Base-by-base conservation (phyloP, 306 rosid genomes). In the Begonia masoniana region DNA sequence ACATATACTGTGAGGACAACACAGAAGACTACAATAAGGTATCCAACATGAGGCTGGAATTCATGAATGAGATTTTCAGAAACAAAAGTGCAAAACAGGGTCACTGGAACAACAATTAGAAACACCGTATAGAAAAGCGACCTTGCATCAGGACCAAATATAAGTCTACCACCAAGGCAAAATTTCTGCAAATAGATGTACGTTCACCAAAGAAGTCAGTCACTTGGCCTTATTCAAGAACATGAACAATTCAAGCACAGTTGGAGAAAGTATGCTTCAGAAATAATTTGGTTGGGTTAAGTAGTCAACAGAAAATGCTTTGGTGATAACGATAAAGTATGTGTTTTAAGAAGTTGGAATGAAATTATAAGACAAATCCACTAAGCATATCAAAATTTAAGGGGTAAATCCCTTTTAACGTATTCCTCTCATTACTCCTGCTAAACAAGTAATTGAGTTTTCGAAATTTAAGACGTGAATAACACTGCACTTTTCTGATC, bases 71-170 rank as follows among this genome's bases (percentile, higher is more conserved):
- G 65, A 42, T 61, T 50, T 39, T n/a, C 60, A 49, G 71, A 60
- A 60, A 64, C 56, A 57, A 68, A 73, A 35, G 62, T 54, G 17
- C 64, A 68, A 31, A 73, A 73, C 8, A 73, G 51, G 55, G 64
- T 57, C 17, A 64, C 74, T 16, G 78, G 78, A 57, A 54, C 21
- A 48, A 64, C 65, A 24, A 73, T 73, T 15, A 73, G 68, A 50
- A 36, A 73, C 55, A 64, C 58, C 4, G 78, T 73, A 39, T 59
- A 64, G 60, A 68, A 47, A 14, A 73, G 52, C 3, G 78, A 73
- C 63, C 58, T 68, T 55, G 43, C 60, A 59, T 73, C 74, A 36
- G 74, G 78, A 51, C 78, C 78, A 54, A 73, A 68, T 35, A 73
- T 43, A 24, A 73, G 61, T 42, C 71, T 64, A 24, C 78, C 78